Conservation (phyloP, 2,329 filamentous ascomycete genomes). For the Leptosphaerulina australis region DNA sequence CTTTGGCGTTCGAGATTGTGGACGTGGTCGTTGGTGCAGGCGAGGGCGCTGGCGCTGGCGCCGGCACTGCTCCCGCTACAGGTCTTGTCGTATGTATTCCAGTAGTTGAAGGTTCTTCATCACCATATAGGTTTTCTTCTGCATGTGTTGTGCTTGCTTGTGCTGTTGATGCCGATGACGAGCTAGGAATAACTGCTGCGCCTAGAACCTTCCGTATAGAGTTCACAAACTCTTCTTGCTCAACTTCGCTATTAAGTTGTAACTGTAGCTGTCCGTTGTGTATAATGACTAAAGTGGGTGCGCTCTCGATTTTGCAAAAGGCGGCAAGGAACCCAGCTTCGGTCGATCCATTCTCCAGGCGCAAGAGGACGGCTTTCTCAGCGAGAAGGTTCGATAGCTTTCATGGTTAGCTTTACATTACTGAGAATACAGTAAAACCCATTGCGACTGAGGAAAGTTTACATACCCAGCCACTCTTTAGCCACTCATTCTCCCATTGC, state of each 20-base stretch:
- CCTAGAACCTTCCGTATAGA: slow-evolving; percentile 55
- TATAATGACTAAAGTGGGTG: slow-evolving; percentile 81
- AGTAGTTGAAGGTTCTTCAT: not conserved
- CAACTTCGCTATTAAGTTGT: slow-evolving; percentile 70
- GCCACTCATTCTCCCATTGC: slow-evolving; percentile 74
- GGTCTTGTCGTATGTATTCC: slow-evolving; percentile 13
- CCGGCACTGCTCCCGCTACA: slow-evolving; percentile 5
- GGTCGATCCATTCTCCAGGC: slow-evolving; percentile 72
- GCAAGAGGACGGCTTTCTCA: slow-evolving; percentile 70
- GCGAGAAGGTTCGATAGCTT: slow-evolving; percentile 59
- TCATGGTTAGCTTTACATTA: not conserved
- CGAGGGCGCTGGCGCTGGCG: slow-evolving; percentile 1
- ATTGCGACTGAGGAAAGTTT: not conserved
- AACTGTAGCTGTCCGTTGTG: slow-evolving; percentile 79
- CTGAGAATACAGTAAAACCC: not conserved
- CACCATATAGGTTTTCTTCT: slow-evolving; percentile 16
- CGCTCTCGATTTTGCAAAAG: slow-evolving; percentile 78
- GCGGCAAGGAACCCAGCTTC: slow-evolving; percentile 83
- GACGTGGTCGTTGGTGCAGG: slow-evolving; percentile 11
- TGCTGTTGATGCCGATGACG: slow-evolving; percentile 20
- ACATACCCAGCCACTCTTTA: slow-evolving; percentile 51
- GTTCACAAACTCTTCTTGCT: slow-evolving; percentile 69
- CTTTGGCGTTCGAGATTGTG: slow-evolving; percentile 37
- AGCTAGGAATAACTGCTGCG: slow-evolving; percentile 36
- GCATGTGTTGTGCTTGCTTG: slow-evolving; percentile 14